A percentile compares a stretch with the other conserved stretches of the same genome.
Conservation (phyloP, 345 rosid genomes). For the Linum tenue region DNA sequence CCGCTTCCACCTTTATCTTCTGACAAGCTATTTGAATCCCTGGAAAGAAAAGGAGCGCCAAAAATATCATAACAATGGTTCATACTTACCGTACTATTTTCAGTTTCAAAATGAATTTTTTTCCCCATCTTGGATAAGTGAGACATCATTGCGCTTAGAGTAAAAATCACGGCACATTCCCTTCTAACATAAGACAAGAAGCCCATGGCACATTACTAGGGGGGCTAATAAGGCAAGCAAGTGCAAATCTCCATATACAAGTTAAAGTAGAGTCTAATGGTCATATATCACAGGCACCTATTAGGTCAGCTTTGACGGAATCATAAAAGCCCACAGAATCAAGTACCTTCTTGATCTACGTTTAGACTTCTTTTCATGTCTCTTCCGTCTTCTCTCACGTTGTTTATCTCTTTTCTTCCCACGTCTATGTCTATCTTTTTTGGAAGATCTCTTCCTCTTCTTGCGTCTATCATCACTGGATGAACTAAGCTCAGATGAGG, state of each 20-base stretch:
- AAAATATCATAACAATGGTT: not conserved
- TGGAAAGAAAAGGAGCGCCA: slow-evolving; percentile 15
- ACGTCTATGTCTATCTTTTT: slow-evolving; percentile 59
- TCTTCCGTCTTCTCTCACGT: slow-evolving; percentile 64
- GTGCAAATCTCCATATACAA: not conserved
- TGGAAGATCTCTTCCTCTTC: slow-evolving; percentile 73
- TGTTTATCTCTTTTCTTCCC: slow-evolving; percentile 64
- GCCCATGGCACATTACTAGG: no score
- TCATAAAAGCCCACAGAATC: not conserved
- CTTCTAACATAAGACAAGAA: no score
- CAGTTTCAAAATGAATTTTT: no score
- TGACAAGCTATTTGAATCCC: slow-evolving; percentile 52
- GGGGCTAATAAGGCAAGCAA: not conserved
- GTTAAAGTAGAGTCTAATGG: not conserved
- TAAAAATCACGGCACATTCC: no score
- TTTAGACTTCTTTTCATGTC: slow-evolving; percentile 58
- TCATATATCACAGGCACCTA: not conserved
- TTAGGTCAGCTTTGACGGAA: not conserved
- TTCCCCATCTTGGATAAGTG: no score
- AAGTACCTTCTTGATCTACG: slow-evolving; percentile 71
- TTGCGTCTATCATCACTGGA: slow-evolving; percentile 81
- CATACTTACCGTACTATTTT: no score
- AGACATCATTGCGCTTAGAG: no score
- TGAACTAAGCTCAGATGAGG: slow-evolving; percentile 73
- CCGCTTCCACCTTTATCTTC: slow-evolving; percentile 43